Base-by-base conservation (phyloP, 192 early-diverging fungal genomes). In the Backusella parvicylindrica region DNA sequence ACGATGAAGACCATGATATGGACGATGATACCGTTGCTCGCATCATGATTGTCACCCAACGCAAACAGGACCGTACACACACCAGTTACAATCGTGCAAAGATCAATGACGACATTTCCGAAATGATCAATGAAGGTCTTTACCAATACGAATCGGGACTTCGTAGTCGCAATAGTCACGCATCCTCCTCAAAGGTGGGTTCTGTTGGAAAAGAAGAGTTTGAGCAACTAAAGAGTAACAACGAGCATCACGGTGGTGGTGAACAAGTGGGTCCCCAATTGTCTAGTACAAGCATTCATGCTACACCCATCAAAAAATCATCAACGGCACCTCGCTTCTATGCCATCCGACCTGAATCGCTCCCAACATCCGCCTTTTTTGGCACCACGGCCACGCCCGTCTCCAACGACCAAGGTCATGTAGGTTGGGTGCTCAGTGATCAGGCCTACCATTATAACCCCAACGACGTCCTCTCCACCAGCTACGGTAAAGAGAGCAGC, bases 121-220 rank as follows among this genome's bases (percentile, higher is more conserved):
- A 97, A 66, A 95, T 96, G 79, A 98, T 98, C 80, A 98, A 92
- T 82, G 97, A 98, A 78, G 97, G 96, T 1, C 85, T 98, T 16
- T 93, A 93, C 77, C 86, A 94, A 72, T 98, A 97, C 70, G 96
- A 98, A 79, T 82, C 88, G 32, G 91, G 93, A 35, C 82, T 70
- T 36, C 60, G 47, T 67, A 84, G 83, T 65, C 28, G n/a, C 3
- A 78, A 56, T 64, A 64, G 16, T 18, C 16, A 18, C 7, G 43
- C 5, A 7, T n/a, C 43, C 43, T n/a, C 43, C 43, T 47, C 73
- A 68, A 93, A 93, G 79, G 85, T 93, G 23, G 83, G 84, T 71
- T 89, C 90, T 26, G 85, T 92, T 26, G 78, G 83, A n/a, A 79
- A 82, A 77, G 84, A 86, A 26, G 84, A 91, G 41, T 91, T 91